Base-by-base conservation (phyloP, 331 rosid genomes). In the Rosa hybrid region DNA sequence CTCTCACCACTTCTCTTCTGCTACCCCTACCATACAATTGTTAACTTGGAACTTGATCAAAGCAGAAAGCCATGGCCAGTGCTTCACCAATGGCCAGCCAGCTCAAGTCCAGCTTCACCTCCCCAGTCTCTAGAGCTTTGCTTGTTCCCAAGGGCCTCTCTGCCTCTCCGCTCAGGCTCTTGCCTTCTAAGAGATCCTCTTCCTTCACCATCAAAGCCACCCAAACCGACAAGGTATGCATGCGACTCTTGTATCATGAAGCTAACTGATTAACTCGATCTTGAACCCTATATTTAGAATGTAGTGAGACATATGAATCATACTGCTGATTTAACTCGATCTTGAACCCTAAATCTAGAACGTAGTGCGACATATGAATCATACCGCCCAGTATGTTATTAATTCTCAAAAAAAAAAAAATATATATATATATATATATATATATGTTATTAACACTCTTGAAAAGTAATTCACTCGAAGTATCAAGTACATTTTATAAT, bases 61-160 rank as follows among this genome's bases (percentile, higher is more conserved):
- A 30, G 59, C 21, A 64, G 48, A 1, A 16, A 49, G 74, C 73
- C 41, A 95, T 95, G 99, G 94, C 98, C 71, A 80, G 93, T 48
- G 88, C 93, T 78, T 86, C 97, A 18, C 92, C 99, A 80, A 91
- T 95, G 91, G 97, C 90, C 4, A 92, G 94, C 89, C 98, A 92
- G 56, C 96, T 95, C 77, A 91, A 88, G 80, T 91, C 97, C 74
- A 81, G 69, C 88, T 95, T 95, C 88, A 87, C 89, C 72, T 84
- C 90, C 12, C 84, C 89, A 9, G 73, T 73, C 78, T 25, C 92
- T 6, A 89, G 89, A 83, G 84, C 88, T 80, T 84, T 92, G 27
- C 72, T 88, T 53, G 65, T 90, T 8, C 98, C 99, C 64, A 95
- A 82, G 84, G 97, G 94, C 50, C 91, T 91, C 77, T 84, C 88